Conservation (phyloP, 2,329 filamentous ascomycete genomes). For the Ascochyta fabae region DNA sequence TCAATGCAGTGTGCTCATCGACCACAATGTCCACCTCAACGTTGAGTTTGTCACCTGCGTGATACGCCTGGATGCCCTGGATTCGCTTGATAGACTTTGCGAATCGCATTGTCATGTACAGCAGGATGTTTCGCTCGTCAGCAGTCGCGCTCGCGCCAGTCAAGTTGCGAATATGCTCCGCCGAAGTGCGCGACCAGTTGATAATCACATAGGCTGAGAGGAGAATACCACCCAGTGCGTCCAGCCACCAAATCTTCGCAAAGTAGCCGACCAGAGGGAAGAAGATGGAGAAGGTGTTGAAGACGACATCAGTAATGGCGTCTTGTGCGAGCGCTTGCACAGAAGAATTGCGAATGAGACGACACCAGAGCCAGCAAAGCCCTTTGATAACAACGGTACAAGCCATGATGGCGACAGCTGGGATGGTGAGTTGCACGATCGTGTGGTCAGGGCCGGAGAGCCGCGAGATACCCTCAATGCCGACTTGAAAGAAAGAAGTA, state of each 20-base stretch:
- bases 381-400: conserved; percentile 83
- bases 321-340: conserved; percentile 79
- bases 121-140: conserved; percentile 81
- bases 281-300: conserved; percentile 87
- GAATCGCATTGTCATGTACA: conserved; percentile 94
- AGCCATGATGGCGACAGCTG: conserved; percentile 81
- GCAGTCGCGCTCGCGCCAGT: conserved; percentile 79
- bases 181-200: conserved; percentile 77
- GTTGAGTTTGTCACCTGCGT: conserved; percentile 83
- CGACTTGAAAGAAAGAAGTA: conserved; percentile 81
- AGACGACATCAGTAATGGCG: conserved; percentile 78
- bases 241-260: conserved; percentile 81
- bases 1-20: conserved; percentile 74
- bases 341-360: conserved; percentile 82
- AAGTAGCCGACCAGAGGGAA: conserved; percentile 85
- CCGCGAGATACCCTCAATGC: conserved; percentile 70
- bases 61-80: conserved; percentile 83
- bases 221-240: conserved; percentile 77
- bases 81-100: conserved; percentile 86
- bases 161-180: conserved; percentile 79
- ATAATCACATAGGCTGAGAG: conserved; percentile 80
- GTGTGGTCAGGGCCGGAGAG: conserved; percentile 67
- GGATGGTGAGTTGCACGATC: conserved; percentile 74
- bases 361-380: conserved; percentile 85
- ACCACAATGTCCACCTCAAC: conserved; percentile 85